Evolutionary conservation across 495 filamentous ascomycete species (phyloP), one percentile per base, ranked within the genome.

Genomic region (Aspergillus cavernicola): DNA sequence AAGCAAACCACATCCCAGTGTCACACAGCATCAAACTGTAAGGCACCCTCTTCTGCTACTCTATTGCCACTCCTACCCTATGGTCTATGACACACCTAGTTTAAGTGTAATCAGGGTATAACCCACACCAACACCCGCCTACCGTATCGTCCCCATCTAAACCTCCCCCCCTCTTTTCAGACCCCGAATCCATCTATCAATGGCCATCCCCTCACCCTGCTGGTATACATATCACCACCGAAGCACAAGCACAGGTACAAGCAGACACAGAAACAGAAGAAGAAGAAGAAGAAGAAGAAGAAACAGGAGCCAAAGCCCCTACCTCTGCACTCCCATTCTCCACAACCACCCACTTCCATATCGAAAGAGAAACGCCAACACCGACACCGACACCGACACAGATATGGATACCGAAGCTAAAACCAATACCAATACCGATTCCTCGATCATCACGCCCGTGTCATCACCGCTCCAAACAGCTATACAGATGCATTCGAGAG

Each of bases 1-100:
- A 33, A 40, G 42, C 52, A 47, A 54, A 33, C 52, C 10, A 6
- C 35, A 54, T 40, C 11, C 23, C 26, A 15, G 42, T 31, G 51
- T 54, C 26, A 24, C 35, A 54, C 52, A 39, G 24, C 41, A 47
- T 47, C 8, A 1, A 29, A 10, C 16, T 24, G 19, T 37, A 36
- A 16, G 19, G 10, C 15, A 15, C 32, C 12, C 37, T 12, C 15
- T 22, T 39, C 18, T 39, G 16, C 37, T 13, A 36, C 33, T 9
- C 24, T 9, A 28, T n/a, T n/a, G n/a, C n/a, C n/a, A n/a, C n/a
- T n/a, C n/a, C n/a, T n/a, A n/a, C n/a, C n/a, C n/a, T n/a, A n/a
- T n/a, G n/a, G n/a, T n/a, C n/a, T n/a, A n/a, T n/a, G n/a, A n/a
- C n/a, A n/a, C n/a, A n/a, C n/a, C n/a, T n/a, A n/a, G n/a, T n/a